These are phyloP conservation scores for Plasmodium fragile DNA, from an alignment of 169 alveolate species.

Conservation along the genomic window DNA sequence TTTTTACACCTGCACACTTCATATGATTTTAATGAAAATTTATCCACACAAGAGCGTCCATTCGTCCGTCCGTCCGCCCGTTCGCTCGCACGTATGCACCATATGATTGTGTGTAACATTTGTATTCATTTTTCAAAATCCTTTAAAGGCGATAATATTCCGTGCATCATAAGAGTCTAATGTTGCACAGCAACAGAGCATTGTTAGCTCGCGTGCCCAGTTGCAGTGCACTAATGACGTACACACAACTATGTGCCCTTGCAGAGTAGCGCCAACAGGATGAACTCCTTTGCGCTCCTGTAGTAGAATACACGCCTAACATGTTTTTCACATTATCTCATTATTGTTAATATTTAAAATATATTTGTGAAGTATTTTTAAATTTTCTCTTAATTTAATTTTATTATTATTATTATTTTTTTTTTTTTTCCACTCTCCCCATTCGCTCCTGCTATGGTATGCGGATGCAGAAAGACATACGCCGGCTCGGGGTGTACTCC, in stretches of 20 bases:
- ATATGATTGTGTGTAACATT: constrained; percentile 4
- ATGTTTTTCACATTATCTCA: background rate
- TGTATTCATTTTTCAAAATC: constrained; percentile 31
- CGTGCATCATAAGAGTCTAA: constrained; percentile 8
- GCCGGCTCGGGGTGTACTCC: constrained; percentile 15
- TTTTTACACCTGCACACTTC: constrained; percentile 1
- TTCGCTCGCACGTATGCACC: background rate
- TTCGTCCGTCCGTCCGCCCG: background rate
- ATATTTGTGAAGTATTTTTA: constrained; percentile 48
- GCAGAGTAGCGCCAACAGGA: background rate
- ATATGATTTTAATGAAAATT: constrained; percentile 2
- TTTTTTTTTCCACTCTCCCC: background rate
- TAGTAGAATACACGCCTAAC: background rate
- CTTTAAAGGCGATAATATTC: background rate
- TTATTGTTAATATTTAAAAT: constrained; percentile 25
- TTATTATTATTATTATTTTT: background rate
- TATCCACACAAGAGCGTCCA: constrained; percentile 12
- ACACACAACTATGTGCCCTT: background rate
- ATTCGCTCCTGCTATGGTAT: background rate
- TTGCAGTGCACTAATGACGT: background rate
- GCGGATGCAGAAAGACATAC: background rate
- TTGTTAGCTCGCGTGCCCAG: background rate
- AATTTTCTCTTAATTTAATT: constrained; percentile 5
- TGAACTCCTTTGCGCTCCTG: background rate
- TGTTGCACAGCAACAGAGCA: background rate